Evolutionary conservation across 2,329 filamentous ascomycete species (phyloP).

Genomic region (Xylariaceae sp.): DNA sequence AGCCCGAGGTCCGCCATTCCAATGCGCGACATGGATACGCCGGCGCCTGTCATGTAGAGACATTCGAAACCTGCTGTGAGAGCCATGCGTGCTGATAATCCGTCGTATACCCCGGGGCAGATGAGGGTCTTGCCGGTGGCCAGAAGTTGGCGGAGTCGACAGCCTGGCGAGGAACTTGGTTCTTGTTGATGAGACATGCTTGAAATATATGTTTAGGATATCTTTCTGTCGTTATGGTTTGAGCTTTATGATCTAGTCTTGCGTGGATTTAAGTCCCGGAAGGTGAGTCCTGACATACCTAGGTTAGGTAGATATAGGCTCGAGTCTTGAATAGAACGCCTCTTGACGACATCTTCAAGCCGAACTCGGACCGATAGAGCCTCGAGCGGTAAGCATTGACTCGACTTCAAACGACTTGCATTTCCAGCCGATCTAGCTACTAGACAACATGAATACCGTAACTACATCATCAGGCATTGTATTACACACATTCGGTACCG

Average conservation of each 20-base stretch:
- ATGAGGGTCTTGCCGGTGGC: slow-evolving; percentile 52
- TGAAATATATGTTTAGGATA: background rate
- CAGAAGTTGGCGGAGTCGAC: slow-evolving; percentile 49
- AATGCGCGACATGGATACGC: slow-evolving; percentile 53
- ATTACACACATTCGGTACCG: too few relatives aligned
- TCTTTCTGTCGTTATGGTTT: background rate
- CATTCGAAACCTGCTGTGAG: slow-evolving; percentile 61
- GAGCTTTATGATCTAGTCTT: background rate
- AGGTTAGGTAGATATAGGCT: background rate
- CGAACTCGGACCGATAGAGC: background rate
- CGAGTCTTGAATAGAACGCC: background rate
- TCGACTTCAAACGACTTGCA: background rate
- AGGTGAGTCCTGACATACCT: background rate
- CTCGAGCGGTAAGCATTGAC: background rate
- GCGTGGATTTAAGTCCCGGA: too few relatives aligned
- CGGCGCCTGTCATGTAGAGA: slow-evolving; percentile 61
- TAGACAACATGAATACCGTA: too few relatives aligned
- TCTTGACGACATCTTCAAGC: background rate
- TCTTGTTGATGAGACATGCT: slow-evolving; percentile 5
- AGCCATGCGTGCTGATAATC: slow-evolving; percentile 68
- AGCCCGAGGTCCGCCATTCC: slow-evolving; percentile 70
- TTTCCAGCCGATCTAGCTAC: too few relatives aligned
- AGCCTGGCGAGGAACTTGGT: slow-evolving; percentile 7
- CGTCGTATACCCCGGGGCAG: slow-evolving; percentile 72
- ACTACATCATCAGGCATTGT: too few relatives aligned